Conservation (phyloP, 2,329 filamentous ascomycete genomes). For the Dactylellina drechsleri region DNA sequence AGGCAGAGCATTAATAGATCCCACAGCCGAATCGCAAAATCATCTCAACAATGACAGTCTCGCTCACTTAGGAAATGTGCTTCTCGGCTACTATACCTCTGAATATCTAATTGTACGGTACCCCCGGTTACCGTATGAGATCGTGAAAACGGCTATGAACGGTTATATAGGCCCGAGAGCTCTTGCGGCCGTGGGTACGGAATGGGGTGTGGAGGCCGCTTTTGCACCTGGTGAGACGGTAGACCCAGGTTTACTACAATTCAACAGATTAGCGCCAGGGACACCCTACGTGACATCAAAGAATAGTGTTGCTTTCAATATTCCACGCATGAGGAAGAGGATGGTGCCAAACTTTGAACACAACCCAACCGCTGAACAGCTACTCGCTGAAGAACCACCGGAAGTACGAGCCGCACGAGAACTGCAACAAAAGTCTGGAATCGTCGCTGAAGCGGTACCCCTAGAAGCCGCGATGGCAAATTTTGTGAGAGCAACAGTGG, state of each 20-base stretch:
- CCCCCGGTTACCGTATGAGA: constrained; percentile 87
- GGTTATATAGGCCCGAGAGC: constrained; percentile 82
- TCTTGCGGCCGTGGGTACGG: constrained; percentile 76
- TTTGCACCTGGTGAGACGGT: constrained; percentile 88
- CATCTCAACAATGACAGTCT: constrained; percentile 90
- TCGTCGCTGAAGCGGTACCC: constrained; percentile 35
- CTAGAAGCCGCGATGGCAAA: constrained; percentile 70
- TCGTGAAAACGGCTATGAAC: constrained; percentile 85
- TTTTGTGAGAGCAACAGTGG: constrained; percentile 84
- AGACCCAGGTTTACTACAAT: constrained; percentile 89
- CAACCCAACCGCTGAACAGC: constrained; percentile 33
- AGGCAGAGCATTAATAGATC: constrained; percentile 83
- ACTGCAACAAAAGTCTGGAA: constrained; percentile 65
- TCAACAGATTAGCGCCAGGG: constrained; percentile 62
- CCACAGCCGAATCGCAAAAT: constrained; percentile 80
- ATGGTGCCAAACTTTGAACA: constrained; percentile 40
- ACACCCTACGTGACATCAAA: constrained; percentile 32
- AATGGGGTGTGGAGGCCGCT: constrained; percentile 94
- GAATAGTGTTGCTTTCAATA: constrained; percentile 33
- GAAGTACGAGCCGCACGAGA: constrained; percentile 54
- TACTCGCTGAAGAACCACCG: constrained; percentile 14
- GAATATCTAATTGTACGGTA: constrained; percentile 90
- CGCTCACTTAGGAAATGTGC: constrained; percentile 79
- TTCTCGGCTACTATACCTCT: constrained; percentile 87
- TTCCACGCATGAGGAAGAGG: constrained; percentile 14